These are phyloP conservation scores for Fusarium sp. DNA, from an alignment of 2,329 filamentous ascomycete genomes.

Conservation along the genomic window DNA sequence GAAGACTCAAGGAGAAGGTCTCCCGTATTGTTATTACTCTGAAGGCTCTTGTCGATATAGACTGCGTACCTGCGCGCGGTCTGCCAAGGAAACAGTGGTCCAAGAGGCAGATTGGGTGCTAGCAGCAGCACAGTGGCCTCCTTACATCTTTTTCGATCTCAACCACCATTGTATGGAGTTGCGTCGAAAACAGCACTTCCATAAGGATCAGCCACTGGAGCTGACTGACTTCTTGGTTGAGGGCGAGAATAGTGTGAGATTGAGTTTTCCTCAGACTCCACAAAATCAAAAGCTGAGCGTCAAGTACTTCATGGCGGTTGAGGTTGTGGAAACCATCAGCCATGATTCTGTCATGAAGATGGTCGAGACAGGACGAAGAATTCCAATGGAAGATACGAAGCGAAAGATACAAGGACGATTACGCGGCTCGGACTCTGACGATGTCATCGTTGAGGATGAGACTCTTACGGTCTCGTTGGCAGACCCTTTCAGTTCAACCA, in stretches of 20 bases:
- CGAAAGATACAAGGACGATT: constrained; percentile 65
- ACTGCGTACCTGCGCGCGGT: constrained; percentile 69
- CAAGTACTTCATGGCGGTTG: constrained; percentile 73
- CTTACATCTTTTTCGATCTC: constrained; percentile 73
- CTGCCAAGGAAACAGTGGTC: constrained; percentile 30
- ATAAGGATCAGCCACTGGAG: constrained; percentile 80
- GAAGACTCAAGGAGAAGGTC: constrained; percentile 39
- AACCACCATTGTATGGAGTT: constrained; percentile 69
- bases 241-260: constrained; percentile 71
- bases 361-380: constrained; percentile 49
- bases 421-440: constrained; percentile 59
- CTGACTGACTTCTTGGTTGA: constrained; percentile 68
- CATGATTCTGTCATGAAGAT: constrained; percentile 56
- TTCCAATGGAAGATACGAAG: constrained; percentile 61
- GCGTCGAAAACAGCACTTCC: constrained; percentile 76
- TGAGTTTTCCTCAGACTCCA: constrained; percentile 54
- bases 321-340: constrained; percentile 69
- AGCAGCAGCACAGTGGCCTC: constrained; percentile 76
- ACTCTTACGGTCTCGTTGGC: constrained; percentile 68
- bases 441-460: constrained; percentile 67
- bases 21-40: constrained; percentile 53
- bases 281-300: constrained; percentile 39
- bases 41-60: constrained; percentile 72
- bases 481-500: constrained; percentile 72
- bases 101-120: constrained; percentile 69